These are phyloP conservation scores for Zasmidium citrigriseum DNA, from an alignment of 2,329 filamentous ascomycete genomes.

Conservation along the genomic window DNA sequence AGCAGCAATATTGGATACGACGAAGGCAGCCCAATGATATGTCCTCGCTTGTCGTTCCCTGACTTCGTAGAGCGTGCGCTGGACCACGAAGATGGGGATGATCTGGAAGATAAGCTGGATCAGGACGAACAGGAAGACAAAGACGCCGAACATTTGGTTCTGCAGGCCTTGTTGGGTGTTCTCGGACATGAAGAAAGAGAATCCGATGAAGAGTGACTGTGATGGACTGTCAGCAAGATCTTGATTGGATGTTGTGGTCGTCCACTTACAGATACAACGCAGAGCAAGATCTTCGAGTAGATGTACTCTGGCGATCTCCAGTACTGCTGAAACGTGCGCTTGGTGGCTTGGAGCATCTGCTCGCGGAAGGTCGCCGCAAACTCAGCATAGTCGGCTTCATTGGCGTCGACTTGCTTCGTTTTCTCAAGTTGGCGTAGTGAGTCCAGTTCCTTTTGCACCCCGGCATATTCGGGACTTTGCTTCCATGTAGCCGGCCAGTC, in stretches of 20 bases:
- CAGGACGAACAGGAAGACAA: constrained; percentile 76
- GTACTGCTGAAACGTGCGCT: constrained; percentile 81
- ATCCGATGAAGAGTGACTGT: constrained; percentile 72
- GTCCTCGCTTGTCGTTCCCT: constrained; percentile 78
- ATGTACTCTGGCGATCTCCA: constrained; percentile 86
- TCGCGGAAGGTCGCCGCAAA: constrained; percentile 73
- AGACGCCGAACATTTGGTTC: constrained; percentile 80
- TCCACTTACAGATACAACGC: constrained; percentile 48
- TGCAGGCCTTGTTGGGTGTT: constrained; percentile 73
- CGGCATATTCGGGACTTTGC: constrained; percentile 45
- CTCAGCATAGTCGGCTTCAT: constrained; percentile 39
- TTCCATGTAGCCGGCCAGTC: constrained; percentile 53
- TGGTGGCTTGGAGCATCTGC: constrained; percentile 64
- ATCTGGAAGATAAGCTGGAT: constrained; percentile 73
- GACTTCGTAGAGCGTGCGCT: constrained; percentile 76
- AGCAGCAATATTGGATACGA: constrained; percentile 75
- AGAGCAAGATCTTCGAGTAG: constrained; percentile 73
- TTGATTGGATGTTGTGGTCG: not conserved
- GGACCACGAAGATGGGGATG: constrained; percentile 79
- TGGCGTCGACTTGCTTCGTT: not conserved
- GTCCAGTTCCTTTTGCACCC: constrained; percentile 46
- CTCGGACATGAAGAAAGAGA: constrained; percentile 72
- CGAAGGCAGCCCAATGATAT: constrained; percentile 79
- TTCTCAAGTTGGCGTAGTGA: not conserved
- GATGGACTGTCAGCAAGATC: not conserved